Evolutionary conservation across 306 rosid species (phyloP), one percentile per base, ranked within the genome.

Genomic region (Prunus kanzakura): DNA sequence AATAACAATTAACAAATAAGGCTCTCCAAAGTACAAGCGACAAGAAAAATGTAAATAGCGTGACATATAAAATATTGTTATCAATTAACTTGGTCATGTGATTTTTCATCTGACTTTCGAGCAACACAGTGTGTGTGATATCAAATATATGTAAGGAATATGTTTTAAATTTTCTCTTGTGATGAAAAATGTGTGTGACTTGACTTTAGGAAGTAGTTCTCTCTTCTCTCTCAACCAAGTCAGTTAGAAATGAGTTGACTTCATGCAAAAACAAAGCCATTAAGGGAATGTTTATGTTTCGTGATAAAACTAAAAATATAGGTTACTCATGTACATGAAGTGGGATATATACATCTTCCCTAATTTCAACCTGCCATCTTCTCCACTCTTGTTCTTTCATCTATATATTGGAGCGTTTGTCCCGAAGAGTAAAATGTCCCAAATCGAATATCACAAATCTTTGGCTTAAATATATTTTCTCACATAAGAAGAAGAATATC

Each of bases 261-360:
- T 38, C 43, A 38, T 38, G 43, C 9, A 38, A 38, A 38, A 38
- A 38, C 43, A 38, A 38, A 38, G 9, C 43, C 6, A 38, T 38
- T 38, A 38, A 38, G 64, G 64, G 63, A 3, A 29, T 12, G 2
- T 30, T 23, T 12, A 25, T 58, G 2, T 58, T 56, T 22, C 20
- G 15, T 62, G 45, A 30, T 62, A 30, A 29, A 62, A 32, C 67
- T 32, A 29, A 2, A 62, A 62, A 29, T 58, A 58, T 63, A 63
- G 67, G 67, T 63, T 30, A 63, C 67, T 63, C 67, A 63, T 19
- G 67, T 30, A 30, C 67, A 15, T 62, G 67, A 62, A 62, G 67
- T 29, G 67, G 67, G 16, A 38, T 38, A 38, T 38, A 38, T 38
- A 6, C 8, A 38, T 38, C 22, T 41, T 29, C 20, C 67, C 67